Evolutionary conservation across 139 green algal species (phyloP).

Genomic region (Yamagishiella unicocca): DNA sequence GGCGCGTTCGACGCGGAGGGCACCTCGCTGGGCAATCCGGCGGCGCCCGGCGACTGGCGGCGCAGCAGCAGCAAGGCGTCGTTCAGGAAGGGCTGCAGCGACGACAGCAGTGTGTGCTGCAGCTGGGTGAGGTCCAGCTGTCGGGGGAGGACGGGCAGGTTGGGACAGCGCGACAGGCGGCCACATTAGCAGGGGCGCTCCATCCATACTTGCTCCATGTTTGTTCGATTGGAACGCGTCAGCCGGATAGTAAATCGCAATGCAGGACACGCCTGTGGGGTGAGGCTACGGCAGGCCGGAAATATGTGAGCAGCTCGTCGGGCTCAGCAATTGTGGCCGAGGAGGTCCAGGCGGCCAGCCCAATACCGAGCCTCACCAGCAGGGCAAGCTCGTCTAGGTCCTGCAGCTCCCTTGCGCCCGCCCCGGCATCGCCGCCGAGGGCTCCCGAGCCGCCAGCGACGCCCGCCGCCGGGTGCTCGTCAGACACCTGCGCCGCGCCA

Average conservation of each 20-base stretch:
- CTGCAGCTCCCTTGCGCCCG: not conserved
- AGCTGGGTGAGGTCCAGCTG: conserved; percentile 38
- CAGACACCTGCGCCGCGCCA: not conserved
- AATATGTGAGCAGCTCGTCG: too few species aligned
- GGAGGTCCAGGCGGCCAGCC: too few species aligned
- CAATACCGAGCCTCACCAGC: not conserved
- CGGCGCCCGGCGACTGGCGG: not conserved
- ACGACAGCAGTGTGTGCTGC: conserved; percentile 35
- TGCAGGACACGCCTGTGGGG: too few species aligned
- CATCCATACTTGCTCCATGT: too few species aligned
- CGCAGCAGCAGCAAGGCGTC: conserved; percentile 5
- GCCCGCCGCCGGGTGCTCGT: not conserved
- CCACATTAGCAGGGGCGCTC: too few species aligned
- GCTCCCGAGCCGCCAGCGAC: not conserved
- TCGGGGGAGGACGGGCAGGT: not conserved
- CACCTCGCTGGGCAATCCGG: too few species aligned
- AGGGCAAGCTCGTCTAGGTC: conserved; percentile 38
- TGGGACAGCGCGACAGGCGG: too few species aligned
- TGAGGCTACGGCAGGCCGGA: too few species aligned
- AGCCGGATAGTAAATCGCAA: too few species aligned
- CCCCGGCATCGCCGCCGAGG: not conserved
- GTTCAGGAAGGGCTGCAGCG: conserved; percentile 39
- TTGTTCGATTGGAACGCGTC: too few species aligned
- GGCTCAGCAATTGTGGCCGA: too few species aligned
- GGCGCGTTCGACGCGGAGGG: too few species aligned